Conservation (phyloP, 768 basidiomycete species). For the Naganishia randhawae region DNA sequence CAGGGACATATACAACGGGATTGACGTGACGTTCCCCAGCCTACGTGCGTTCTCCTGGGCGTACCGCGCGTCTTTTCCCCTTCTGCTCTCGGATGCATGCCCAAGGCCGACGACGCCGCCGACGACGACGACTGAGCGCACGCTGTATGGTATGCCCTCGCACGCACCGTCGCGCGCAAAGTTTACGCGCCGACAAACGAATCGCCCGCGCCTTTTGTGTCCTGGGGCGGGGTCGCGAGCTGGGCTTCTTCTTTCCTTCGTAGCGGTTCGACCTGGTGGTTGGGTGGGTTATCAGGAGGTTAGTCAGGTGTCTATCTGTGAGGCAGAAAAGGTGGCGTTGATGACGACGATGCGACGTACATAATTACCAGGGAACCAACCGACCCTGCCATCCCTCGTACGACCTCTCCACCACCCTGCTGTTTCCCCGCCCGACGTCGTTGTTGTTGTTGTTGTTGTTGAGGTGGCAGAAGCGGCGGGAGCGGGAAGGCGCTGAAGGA, state of each 20-base stretch:
- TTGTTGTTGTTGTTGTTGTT: slow-evolving; percentile 56
- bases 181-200: slow-evolving; percentile 12
- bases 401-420: slow-evolving; percentile 91
- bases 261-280: slow-evolving; percentile 36
- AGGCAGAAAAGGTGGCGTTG: not conserved
- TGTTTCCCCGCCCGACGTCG: slow-evolving; percentile 38
- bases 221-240: slow-evolving; percentile 9
- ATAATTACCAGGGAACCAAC: slow-evolving; percentile 92
- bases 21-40: no score
- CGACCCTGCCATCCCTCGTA: slow-evolving; percentile 82
- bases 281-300: not conserved
- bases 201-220: slow-evolving; percentile 4
- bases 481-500: slow-evolving; percentile 65
- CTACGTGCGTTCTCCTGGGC: no score
- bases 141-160: no score
- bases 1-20: no score
- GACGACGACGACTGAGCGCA: no score
- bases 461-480: no score
- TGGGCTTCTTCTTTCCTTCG: slow-evolving; percentile 30
- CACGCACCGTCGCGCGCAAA: no score
- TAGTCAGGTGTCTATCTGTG: not conserved
- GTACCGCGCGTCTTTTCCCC: no score
- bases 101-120: no score
- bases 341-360: slow-evolving; percentile 52
- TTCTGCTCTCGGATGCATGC: no score